Percentiles rank a stretch among this genome's conserved stretches.
Evolutionary conservation across 345 rosid genomes (phyloP).

Genomic region (Populus alba): DNA sequence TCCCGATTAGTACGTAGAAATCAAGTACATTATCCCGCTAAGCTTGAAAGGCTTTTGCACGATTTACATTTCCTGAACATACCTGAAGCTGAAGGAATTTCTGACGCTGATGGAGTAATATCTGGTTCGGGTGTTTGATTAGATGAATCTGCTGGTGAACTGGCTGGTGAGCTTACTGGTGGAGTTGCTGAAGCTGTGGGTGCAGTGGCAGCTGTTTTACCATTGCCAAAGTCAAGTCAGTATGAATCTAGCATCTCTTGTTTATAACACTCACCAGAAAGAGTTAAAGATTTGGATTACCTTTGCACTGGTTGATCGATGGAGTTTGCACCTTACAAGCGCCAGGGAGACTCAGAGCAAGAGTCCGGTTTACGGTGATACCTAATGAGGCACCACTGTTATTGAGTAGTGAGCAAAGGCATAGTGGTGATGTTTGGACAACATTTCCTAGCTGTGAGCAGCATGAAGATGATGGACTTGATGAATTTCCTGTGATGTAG

Average conservation of each 20-base stretch:
- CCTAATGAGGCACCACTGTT: constrained; percentile 47
- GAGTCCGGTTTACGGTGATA: constrained; percentile 58
- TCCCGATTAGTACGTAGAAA: background rate
- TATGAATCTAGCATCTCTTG: background rate
- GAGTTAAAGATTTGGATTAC: constrained; percentile 18
- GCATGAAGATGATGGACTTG: constrained; percentile 60
- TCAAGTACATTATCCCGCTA: background rate
- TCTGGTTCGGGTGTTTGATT: constrained; percentile 36
- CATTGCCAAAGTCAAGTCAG: constrained; percentile 11
- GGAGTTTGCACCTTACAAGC: constrained; percentile 63
- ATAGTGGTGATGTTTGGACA: constrained; percentile 58
- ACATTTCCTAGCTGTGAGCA: constrained; percentile 56
- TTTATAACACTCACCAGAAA: background rate
- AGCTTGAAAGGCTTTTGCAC: background rate
- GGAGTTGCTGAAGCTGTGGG: constrained; percentile 36
- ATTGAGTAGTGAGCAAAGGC: constrained; percentile 59
- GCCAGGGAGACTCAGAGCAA: constrained; percentile 59
- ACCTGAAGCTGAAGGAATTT: constrained; percentile 46
- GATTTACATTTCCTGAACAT: background rate
- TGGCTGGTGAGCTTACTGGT: constrained; percentile 32
- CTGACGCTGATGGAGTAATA: constrained; percentile 40
- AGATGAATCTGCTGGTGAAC: constrained; percentile 38
- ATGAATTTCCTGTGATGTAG: constrained; percentile 48
- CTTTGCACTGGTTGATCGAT: constrained; percentile 57
- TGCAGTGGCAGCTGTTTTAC: constrained; percentile 39